Percentiles rank a stretch among this genome's conserved stretches.
Conservation (phyloP, 768 basidiomycete species). For the Leccinum barrowsii region DNA sequence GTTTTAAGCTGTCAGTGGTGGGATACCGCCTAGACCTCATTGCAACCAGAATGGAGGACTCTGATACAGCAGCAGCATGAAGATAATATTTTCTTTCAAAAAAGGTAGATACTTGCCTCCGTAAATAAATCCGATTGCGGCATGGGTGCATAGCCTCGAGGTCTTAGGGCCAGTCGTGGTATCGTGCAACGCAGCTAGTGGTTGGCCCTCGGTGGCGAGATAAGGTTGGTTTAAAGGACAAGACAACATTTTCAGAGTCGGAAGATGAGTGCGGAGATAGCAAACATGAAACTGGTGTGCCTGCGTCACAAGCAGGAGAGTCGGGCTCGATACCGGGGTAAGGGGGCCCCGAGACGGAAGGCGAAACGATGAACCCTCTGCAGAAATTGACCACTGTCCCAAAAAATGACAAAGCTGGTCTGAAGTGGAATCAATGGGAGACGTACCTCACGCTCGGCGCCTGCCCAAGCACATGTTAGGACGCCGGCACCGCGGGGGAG, state of each 20-base stretch:
- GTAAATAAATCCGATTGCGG: constrained; percentile 59
- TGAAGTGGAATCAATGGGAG: neutral
- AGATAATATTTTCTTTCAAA: neutral
- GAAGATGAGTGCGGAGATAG: constrained; percentile 46
- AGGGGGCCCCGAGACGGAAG: constrained; percentile 57
- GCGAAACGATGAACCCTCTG: constrained; percentile 46
- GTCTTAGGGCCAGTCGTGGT: constrained; percentile 35
- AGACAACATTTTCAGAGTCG: constrained; percentile 44
- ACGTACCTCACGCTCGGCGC: constrained; percentile 55
- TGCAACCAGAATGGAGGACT: constrained; percentile 57
- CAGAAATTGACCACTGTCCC: constrained; percentile 52
- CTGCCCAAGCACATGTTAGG: constrained; percentile 62
- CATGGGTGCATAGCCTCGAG: constrained; percentile 48
- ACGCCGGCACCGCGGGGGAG: constrained; percentile 52
- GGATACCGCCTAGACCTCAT: constrained; percentile 57
- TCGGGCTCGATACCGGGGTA: constrained; percentile 50
- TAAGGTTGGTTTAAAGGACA: constrained; percentile 46
- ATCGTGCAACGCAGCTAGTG: constrained; percentile 30
- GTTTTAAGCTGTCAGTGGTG: constrained; percentile 26
- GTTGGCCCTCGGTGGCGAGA: constrained; percentile 33
- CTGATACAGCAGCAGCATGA: constrained; percentile 31
- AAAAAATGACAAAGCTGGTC: neutral
- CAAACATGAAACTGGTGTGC: constrained; percentile 53
- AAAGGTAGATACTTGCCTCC: constrained; percentile 39
- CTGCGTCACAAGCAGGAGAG: constrained; percentile 63